Base-by-base conservation (phyloP, 257 asterid genomes). In the Nicotiana sylvestris region DNA sequence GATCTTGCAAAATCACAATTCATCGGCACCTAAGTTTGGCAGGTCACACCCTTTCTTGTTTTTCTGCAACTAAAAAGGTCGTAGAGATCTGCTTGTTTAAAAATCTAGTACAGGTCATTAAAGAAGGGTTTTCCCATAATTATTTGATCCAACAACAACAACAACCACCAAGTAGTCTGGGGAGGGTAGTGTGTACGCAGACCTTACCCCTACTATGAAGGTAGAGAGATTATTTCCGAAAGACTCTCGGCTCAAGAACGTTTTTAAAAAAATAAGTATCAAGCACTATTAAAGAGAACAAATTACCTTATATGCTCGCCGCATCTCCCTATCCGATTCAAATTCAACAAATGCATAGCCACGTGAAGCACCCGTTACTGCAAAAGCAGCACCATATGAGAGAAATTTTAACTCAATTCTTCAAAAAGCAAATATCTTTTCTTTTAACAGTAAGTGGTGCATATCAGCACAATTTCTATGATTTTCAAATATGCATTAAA, bases 341-440 rank as follows among this genome's bases (percentile, higher is more conserved):
- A 94, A 96, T 86, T 94, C 98, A 64, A 96, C 97, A 85, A 96
- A 96, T 69, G 92, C 99, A 88, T 94, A 94, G 74, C 98, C 98
- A 46, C 97, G 87, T 32, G 98, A 96, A 70, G 98, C 99, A 55
- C 98, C 98, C 9, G 99, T 94, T 80, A 94, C 99, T 95, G 91
- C 84, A 86, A 82, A 82, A 74, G 66, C 15, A 53, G 74, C 21
- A 70, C 12, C 37, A 25, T 46, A 13, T 72, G 79, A 72, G 37
- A 72, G 21, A 43, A 18, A 13, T 46, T 25, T 46, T 46, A 72
- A n/a, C 79, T 32, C 61, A 72, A 46, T 0, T 72, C 61, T 13
- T 72, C 79, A 46, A 46, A 46, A 72, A 46, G 37, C 15, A 72
- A 43, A 25, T 6, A 46, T 72, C 25, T 46, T 72, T 25, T 72